Conservation (phyloP, 345 rosid species). For the Cardamine chenopodiifolia region DNA sequence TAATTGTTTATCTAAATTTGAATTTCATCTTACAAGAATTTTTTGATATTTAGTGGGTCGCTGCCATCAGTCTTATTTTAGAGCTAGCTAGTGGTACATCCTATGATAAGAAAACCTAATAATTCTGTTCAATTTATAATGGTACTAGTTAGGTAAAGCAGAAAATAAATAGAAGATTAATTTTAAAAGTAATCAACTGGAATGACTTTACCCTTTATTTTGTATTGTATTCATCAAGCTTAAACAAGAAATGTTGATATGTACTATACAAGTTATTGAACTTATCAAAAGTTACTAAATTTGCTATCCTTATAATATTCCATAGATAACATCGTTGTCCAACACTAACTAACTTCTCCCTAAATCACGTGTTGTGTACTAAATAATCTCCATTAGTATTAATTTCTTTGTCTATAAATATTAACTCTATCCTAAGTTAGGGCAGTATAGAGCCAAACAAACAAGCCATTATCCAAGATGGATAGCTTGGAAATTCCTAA, state of each 20-base stretch:
- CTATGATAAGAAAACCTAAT: slow-evolving; percentile 37
- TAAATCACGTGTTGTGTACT: slow-evolving; percentile 30
- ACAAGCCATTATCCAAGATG: slow-evolving; percentile 30
- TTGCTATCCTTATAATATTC: slow-evolving; percentile 27
- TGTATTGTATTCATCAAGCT: neutral
- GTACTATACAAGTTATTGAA: slow-evolving; percentile 26
- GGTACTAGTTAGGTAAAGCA: slow-evolving; percentile 41
- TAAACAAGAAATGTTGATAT: slow-evolving; percentile 11
- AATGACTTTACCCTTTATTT: neutral
- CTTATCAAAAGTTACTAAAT: slow-evolving; percentile 14
- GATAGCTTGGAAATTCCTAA: slow-evolving; percentile 17
- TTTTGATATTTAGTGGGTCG: slow-evolving; percentile 36
- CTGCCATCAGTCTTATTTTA: slow-evolving; percentile 34
- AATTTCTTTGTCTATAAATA: slow-evolving; percentile 23
- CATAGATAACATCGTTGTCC: slow-evolving; percentile 30
- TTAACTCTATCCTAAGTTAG: slow-evolving; percentile 8
- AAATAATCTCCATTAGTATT: slow-evolving; percentile 19
- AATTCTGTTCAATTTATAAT: slow-evolving; percentile 30
- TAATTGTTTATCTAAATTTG: slow-evolving; percentile 9
- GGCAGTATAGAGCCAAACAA: slow-evolving; percentile 27
- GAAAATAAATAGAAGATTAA: slow-evolving; percentile 15
- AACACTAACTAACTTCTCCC: slow-evolving; percentile 27
- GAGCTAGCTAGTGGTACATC: slow-evolving; percentile 29
- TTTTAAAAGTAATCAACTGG: neutral
- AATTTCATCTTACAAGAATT: neutral